Evolutionary conservation across 192 early-diverging fungal genomes (phyloP).

Genomic region (Umbelopsis isabellina): DNA sequence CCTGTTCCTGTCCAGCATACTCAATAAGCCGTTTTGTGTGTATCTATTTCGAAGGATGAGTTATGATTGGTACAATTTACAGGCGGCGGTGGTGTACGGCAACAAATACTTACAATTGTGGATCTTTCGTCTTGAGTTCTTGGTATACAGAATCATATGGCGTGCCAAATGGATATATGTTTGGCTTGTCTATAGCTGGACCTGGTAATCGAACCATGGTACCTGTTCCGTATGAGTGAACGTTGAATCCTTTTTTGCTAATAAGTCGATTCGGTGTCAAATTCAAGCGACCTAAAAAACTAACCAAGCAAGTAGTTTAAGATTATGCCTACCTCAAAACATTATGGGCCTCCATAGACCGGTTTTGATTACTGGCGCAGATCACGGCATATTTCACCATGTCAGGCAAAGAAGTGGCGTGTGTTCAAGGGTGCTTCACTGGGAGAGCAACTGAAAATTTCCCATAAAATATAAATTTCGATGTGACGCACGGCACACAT

Average conservation of each 20-base stretch:
- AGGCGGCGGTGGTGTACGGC: no score
- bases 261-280: neutral
- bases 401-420: neutral
- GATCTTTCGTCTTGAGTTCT: slow-evolving; percentile 76
- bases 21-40: slow-evolving; percentile 82
- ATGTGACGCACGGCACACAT: no score
- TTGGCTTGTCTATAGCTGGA: slow-evolving; percentile 82
- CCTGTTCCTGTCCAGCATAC: slow-evolving; percentile 95
- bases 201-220: slow-evolving; percentile 88
- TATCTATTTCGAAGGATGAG: slow-evolving; percentile 53
- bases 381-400: slow-evolving; percentile 92
- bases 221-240: slow-evolving; percentile 91
- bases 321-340: slow-evolving; percentile 59
- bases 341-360: slow-evolving; percentile 95
- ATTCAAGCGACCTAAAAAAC: neutral
- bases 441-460: no score
- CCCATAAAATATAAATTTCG: no score
- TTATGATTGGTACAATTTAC: neutral
- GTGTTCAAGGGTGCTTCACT: neutral
- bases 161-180: slow-evolving; percentile 92
- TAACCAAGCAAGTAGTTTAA: neutral
- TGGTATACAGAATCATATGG: slow-evolving; percentile 89
- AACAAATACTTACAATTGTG: slow-evolving; percentile 52
- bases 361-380: slow-evolving; percentile 96
- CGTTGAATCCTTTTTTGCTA: slow-evolving; percentile 76